Base-by-base conservation (phyloP, 768 basidiomycete species). In the Dioszegia hungarica region DNA sequence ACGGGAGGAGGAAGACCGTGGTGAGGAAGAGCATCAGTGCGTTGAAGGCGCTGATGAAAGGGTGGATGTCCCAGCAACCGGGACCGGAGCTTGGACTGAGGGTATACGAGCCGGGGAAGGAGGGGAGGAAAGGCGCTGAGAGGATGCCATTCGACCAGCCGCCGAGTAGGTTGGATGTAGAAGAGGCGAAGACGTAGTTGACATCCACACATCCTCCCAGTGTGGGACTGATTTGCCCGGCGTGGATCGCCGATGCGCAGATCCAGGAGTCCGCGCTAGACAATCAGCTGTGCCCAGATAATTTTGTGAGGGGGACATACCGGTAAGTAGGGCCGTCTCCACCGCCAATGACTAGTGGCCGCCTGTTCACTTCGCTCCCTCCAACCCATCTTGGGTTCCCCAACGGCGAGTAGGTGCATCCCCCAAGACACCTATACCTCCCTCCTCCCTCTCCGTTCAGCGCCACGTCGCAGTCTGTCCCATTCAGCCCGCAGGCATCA, bases 261-360 rank as follows among this genome's bases (percentile, higher is more conserved):
- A 69, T 38, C 70, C 70, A 72, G 11, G 68, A 69, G 39, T 72
- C 70, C 24, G 67, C 70, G 11, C 70, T 72, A 38, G 15, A 5
- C 41, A 2, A 31, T 31, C 14, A 56, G 34, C 25, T 44, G 17
- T 36, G 10, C 5, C 5, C 3, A 27, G 40, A 40, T 11, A 33
- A 17, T 24, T 3, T 22, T 12, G 17, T 2, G 39, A 29, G 15
- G 27, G n/a, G n/a, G n/a, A 58, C 68, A 36, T 54, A 71, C 69
- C 69, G 54, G 39, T 72, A 72, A 1, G 57, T 59, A 28, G 39
- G 28, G 27, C 60, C 57, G 29, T 47, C 57, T 15, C 59, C 64
- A 25, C 66, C 66, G 10, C 70, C 70, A 41, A 72, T 57, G 28
- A 72, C 43, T 37, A 69, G 31, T 5, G 68, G 54, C 10, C 56